Percentiles rank a stretch among this genome's conserved stretches.
These are phyloP conservation scores for Zymoseptoria crescenta DNA, from an alignment of 2,329 filamentous ascomycete genomes.

Conservation along the genomic window DNA sequence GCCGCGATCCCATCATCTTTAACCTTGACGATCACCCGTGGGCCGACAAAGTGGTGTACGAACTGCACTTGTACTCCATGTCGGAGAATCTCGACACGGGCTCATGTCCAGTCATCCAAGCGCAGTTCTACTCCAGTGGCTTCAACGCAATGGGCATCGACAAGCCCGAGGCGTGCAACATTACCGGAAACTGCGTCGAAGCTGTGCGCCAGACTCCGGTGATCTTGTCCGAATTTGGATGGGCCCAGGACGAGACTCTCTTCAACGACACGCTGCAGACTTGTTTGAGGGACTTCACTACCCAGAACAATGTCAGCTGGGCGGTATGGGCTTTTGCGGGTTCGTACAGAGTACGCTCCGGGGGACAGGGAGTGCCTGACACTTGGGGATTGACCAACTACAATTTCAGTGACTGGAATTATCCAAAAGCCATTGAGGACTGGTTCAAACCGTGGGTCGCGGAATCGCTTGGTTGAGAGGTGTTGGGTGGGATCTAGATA, in stretches of 20 bases:
- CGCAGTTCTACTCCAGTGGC: slow-evolving; percentile 43
- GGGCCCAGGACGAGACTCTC: slow-evolving; percentile 32
- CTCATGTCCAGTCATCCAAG: slow-evolving; percentile 42
- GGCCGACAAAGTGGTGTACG: slow-evolving; percentile 43
- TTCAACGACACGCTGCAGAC: slow-evolving; percentile 41
- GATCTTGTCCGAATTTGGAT: slow-evolving; percentile 33
- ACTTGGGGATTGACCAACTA: slow-evolving; percentile 44
- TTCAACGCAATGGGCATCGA: slow-evolving; percentile 41
- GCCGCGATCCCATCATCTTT: slow-evolving; percentile 40
- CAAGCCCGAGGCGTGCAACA: slow-evolving; percentile 30
- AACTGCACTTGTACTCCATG: slow-evolving; percentile 39
- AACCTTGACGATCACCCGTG: slow-evolving; percentile 40
- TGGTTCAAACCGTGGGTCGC: slow-evolving; percentile 47
- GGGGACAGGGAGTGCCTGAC: slow-evolving; percentile 40
- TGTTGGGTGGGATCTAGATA: background rate
- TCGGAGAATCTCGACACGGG: slow-evolving; percentile 33
- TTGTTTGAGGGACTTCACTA: slow-evolving; percentile 41
- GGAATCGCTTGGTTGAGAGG: slow-evolving; percentile 36
- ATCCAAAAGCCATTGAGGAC: slow-evolving; percentile 38
- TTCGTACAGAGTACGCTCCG: slow-evolving; percentile 40
- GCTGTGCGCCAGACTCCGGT: slow-evolving; percentile 31
- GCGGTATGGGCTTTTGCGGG: slow-evolving; percentile 45
- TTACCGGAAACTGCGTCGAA: slow-evolving; percentile 29
- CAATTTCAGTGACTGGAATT: slow-evolving; percentile 43
- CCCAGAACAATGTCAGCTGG: slow-evolving; percentile 41